Evolutionary conservation across 2,329 filamentous ascomycete species (phyloP), one percentile per base, ranked within the genome.

Genomic region (Penicillium sp.): DNA sequence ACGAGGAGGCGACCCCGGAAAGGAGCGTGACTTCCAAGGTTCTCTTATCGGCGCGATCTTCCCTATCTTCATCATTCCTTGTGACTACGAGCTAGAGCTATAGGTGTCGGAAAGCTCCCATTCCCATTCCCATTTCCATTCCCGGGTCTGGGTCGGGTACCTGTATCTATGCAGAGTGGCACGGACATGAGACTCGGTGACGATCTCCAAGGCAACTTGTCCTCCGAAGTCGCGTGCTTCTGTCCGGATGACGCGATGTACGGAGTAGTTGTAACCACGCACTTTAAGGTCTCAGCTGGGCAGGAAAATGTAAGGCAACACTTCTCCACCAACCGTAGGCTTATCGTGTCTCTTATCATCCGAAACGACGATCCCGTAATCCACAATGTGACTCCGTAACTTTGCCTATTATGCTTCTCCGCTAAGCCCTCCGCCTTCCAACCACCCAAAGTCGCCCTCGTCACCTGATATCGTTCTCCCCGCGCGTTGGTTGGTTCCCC

Each of bases 161-260:
- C 56, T 57, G 56, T 46, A 32, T 42, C 43, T 31, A 42, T 29
- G 33, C 39, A 50, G 33, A 27, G 45, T 37, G 18, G n/a, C 38
- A 47, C 31, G 39, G 38, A 15, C 24, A 29, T 47, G 39, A 42
- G 25, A 28, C 45, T 42, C 24, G 7, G 13, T 9, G 44, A 49
- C 43, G 44, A 46, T 43, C 42, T 49, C 38, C 53, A 53, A 58
- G 55, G 55, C 54, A 56, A 50, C 49, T 56, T 42, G 32, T 40
- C 44, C 47, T 57, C 56, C 51, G 52, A 55, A 52, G 56, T 60
- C 58, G 58, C 57, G 58, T 60, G 58, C 57, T 54, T 52, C 28
- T 43, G 46, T 44, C 47, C 55, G 48, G 43, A 31, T 58, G 53
- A 58, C 49, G 52, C 46, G 52, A 44, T 40, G 25, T 44, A 35